A percentile compares a stretch with the other conserved stretches of the same genome.
phyloP scores from a whole-genome alignment of 169 alveolate genomes.

The Eimeria praecox region DNA sequence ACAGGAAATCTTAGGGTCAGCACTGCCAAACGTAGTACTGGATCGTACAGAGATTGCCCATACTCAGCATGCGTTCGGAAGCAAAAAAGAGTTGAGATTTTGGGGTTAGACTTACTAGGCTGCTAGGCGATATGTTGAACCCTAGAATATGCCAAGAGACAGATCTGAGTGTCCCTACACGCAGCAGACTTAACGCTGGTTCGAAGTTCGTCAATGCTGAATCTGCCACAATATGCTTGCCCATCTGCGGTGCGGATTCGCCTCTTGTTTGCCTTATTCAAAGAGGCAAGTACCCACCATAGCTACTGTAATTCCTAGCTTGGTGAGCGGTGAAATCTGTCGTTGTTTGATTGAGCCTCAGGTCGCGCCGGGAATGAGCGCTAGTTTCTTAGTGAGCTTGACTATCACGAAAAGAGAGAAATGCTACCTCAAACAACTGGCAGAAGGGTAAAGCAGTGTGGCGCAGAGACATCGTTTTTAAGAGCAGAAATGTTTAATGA shows the following conservation, averaged over 20 bases:
- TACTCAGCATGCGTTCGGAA: background rate
- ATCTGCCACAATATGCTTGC: background rate
- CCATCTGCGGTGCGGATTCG: background rate
- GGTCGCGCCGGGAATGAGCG: constrained; percentile 75
- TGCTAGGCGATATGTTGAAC: background rate
- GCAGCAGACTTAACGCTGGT: background rate
- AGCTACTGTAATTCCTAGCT: background rate
- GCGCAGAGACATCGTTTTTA: background rate
- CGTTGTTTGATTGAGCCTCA: background rate
- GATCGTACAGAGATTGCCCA: background rate
- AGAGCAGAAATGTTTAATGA: background rate
- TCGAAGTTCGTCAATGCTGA: background rate
- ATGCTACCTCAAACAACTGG: background rate
- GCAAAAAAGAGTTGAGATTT: background rate
- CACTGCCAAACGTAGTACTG: background rate
- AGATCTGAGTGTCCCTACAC: background rate
- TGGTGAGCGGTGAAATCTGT: background rate
- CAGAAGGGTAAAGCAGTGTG: background rate
- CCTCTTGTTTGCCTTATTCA: background rate
- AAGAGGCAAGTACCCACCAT: background rate
- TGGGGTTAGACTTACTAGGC: background rate
- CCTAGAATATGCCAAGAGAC: background rate
- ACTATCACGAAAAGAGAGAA: background rate
- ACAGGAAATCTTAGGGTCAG: background rate
- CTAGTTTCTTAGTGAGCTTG: constrained; percentile 38